These are phyloP conservation scores for Tulasnella calospora DNA, from an alignment of 768 basidiomycete genomes.

Conservation along the genomic window DNA sequence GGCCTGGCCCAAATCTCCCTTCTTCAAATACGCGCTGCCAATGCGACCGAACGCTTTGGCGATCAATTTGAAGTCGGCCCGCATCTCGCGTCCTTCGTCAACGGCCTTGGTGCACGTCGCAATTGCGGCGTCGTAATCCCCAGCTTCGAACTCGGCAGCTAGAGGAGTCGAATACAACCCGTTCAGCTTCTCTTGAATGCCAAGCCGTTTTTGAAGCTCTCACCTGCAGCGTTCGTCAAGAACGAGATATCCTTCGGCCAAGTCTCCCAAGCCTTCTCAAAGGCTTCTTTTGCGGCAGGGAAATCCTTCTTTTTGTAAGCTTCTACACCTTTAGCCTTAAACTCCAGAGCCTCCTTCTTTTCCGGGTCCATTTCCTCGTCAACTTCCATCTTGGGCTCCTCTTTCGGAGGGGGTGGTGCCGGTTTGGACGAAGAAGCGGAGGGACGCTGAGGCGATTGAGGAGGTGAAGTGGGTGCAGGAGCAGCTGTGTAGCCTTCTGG, in stretches of 20 bases:
- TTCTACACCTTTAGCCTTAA: constrained; percentile 71
- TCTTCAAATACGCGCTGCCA: constrained; percentile 78
- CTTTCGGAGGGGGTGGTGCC: constrained; percentile 49
- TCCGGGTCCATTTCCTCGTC: constrained; percentile 66
- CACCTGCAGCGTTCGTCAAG: constrained; percentile 84
- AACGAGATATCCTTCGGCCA: constrained; percentile 93
- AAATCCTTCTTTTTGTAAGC: constrained; percentile 87
- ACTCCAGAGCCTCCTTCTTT: constrained; percentile 71
- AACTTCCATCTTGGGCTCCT: constrained; percentile 43
- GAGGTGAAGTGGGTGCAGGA: constrained; percentile 36
- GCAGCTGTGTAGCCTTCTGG: constrained; percentile 52
- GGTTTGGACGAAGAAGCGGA: constrained; percentile 42
- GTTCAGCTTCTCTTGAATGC: not conserved
- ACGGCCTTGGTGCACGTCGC: constrained; percentile 93
- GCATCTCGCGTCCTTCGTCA: constrained; percentile 85
- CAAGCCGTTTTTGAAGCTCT: constrained; percentile 1
- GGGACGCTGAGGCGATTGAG: constrained; percentile 40
- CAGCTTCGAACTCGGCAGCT: constrained; percentile 94
- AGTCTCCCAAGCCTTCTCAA: constrained; percentile 83
- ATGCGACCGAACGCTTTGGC: constrained; percentile 92
- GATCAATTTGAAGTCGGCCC: constrained; percentile 90
- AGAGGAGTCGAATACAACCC: not conserved
- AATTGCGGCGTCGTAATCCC: constrained; percentile 84
- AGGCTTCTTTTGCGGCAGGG: constrained; percentile 66
- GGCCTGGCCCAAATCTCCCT: constrained; percentile 67